Conservation (phyloP, 2,329 filamentous ascomycete species). For the Ceratocystis lukuohia region DNA sequence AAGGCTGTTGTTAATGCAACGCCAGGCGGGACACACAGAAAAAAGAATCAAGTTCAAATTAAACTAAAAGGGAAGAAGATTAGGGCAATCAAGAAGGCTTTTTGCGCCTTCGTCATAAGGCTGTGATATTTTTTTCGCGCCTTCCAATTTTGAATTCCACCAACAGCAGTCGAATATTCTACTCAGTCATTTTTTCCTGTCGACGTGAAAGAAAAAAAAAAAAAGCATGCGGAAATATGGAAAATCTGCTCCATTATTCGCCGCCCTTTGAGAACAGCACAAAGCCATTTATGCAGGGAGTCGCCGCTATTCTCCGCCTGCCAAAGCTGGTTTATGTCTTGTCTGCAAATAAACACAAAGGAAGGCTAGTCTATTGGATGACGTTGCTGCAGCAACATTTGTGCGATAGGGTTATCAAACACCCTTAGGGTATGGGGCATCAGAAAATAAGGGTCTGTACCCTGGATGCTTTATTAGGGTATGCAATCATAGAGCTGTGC, state of each 20-base stretch:
- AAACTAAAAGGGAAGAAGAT: neutral
- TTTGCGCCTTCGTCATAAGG: neutral
- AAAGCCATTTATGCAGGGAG: constrained; percentile 5
- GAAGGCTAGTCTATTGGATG: neutral
- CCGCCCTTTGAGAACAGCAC: neutral
- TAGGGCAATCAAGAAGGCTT: neutral
- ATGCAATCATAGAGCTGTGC: neutral
- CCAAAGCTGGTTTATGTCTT: neutral
- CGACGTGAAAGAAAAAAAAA: neutral
- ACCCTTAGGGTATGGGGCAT: neutral
- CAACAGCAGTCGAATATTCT: neutral
- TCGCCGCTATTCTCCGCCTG: neutral
- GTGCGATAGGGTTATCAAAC: neutral
- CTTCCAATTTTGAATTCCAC: neutral
- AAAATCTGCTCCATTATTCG: neutral
- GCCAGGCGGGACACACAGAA: neutral
- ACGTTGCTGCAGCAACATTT: neutral
- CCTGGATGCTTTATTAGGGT: neutral
- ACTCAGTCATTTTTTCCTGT: no score
- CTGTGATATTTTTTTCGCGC: neutral
- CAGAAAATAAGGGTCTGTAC: neutral
- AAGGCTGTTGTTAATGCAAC: neutral
- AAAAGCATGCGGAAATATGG: neutral
- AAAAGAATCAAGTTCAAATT: neutral
- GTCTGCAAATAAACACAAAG: no score